Base-by-base conservation (phyloP, 208 protist genomes). In the Crithidia bombi region DNA sequence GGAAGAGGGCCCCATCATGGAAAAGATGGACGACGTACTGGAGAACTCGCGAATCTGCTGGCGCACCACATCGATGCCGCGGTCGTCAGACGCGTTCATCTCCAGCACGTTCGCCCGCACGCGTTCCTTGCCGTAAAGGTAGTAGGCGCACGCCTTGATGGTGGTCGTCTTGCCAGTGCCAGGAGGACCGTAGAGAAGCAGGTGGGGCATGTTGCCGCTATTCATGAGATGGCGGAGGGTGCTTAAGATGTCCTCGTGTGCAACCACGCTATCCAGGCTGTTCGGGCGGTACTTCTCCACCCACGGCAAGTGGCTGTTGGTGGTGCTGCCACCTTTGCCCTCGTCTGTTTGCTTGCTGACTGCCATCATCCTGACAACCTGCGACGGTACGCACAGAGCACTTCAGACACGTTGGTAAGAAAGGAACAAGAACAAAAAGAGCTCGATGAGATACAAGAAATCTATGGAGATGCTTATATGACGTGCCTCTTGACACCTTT, bases 81-180 rank as follows among this genome's bases (percentile, higher is more conserved):
- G 88, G 54, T 99, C 98, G 74, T 99, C 99, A 0, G 98, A 99
- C 11, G 99, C 99, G 75, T 99, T 99, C 62, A 99, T 90, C 69
- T 98, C 94, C n/a, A 98, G 82, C 46, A 97, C 88, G 63, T 94
- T 90, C 2, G 81, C 81, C 5, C 82, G 82, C 23, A 90, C 78
- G 23, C 97, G 96, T 30, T 96, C 94, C 9, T 91, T 86, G 21
- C 97, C 97, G 89, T 97, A 99, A 9, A 99, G 73, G 44, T 98
- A 69, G 33, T 86, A 66, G 7, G 97, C 96, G 21, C 95, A 88
- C 6, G 92, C 92, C 50, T 89, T 86, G 44, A 97, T 87, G 19
- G 92, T 96, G 23, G 87, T 96, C 32, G 95, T 97, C 78, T 98
- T 97, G 32, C 91, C 92, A 0, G 94, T 96, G 9, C 94, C 90